Conservation (phyloP, 2,329 filamentous ascomycete species). For the Trichoderma simmonsii region DNA sequence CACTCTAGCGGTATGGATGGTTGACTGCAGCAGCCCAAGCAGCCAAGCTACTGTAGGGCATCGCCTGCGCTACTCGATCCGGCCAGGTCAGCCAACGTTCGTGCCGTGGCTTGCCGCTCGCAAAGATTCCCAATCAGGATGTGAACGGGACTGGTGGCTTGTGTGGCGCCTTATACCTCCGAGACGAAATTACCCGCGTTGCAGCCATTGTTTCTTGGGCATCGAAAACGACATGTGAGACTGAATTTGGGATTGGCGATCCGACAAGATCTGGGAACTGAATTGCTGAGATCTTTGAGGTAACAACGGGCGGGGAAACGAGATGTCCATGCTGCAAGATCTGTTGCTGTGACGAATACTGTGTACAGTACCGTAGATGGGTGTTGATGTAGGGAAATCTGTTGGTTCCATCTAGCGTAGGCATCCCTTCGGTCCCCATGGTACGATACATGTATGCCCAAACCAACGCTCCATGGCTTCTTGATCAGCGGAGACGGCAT, state of each 20-base stretch:
- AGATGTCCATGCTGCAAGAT: constrained; percentile 14
- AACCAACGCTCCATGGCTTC: neutral
- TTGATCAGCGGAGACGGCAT: constrained; percentile 1
- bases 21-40: neutral
- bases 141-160: constrained; percentile 2
- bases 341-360: neutral
- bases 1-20: neutral
- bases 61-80: constrained; percentile 13
- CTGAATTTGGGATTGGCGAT: neutral
- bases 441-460: neutral
- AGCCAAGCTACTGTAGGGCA: neutral
- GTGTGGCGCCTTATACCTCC: constrained; percentile 11
- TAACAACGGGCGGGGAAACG: constrained; percentile 11
- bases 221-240: neutral
- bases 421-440: neutral
- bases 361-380: neutral
- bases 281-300: constrained; percentile 8
- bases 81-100: neutral
- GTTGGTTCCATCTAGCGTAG: neutral
- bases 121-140: constrained; percentile 1
- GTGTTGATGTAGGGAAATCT: neutral
- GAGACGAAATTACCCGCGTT: neutral
- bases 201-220: neutral
- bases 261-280: neutral
- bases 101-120: constrained; percentile 14